A percentile compares a stretch with the other conserved stretches of the same genome.
Evolutionary conservation across 2,329 filamentous ascomycete species (phyloP).

Genomic region (Cladobotryum protrusum): DNA sequence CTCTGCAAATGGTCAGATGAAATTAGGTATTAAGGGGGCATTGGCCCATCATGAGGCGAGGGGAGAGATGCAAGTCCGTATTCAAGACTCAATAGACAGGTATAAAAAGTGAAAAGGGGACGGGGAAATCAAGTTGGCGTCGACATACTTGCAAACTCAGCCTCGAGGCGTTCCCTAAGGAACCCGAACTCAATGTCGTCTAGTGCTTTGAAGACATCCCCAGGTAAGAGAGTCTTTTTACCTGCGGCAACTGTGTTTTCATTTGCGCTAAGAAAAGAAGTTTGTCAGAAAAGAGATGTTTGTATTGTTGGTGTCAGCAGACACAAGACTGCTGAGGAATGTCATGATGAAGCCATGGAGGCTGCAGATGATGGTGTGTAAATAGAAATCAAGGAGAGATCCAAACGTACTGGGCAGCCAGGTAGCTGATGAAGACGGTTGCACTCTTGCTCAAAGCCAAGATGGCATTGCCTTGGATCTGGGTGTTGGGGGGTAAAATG

Average conservation of each 20-base stretch:
- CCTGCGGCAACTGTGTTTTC: constrained; percentile 59
- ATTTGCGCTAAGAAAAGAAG: constrained; percentile 52
- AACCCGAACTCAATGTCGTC: constrained; percentile 75
- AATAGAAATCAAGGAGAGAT: background rate
- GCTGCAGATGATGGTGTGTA: background rate
- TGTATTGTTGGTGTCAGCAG: background rate
- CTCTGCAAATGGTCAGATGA: constrained; percentile 35
- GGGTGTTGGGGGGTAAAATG: constrained; percentile 71
- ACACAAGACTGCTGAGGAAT: background rate
- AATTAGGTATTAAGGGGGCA: background rate
- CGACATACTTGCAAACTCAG: constrained; percentile 67
- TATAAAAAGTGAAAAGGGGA: background rate
- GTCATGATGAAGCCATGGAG: background rate
- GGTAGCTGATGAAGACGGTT: constrained; percentile 76
- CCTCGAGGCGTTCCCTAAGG: constrained; percentile 60
- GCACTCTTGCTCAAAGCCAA: constrained; percentile 74
- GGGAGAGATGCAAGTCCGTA: background rate
- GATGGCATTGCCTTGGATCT: constrained; percentile 77
- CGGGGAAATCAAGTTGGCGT: background rate
- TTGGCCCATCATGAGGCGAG: background rate
- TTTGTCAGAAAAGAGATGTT: background rate
- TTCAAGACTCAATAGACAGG: background rate
- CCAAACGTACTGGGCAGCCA: constrained; percentile 62
- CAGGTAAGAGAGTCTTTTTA: constrained; percentile 72
- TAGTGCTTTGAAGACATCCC: constrained; percentile 70